A percentile compares a stretch with the other conserved stretches of the same genome.
These are phyloP conservation scores for Lentinula raphanica DNA, from an alignment of 768 basidiomycete genomes.

Conservation along the genomic window DNA sequence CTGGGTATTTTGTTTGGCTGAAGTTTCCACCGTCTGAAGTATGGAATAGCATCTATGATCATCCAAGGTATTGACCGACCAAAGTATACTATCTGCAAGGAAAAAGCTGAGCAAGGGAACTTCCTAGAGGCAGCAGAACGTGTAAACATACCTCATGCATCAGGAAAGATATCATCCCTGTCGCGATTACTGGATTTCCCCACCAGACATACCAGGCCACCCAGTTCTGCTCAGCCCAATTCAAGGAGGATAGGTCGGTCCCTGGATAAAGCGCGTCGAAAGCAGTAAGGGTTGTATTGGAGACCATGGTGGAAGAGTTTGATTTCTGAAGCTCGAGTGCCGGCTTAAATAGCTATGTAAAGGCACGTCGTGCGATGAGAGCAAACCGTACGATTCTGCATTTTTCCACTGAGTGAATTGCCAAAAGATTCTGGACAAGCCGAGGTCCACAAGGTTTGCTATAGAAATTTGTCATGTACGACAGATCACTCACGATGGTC, in stretches of 20 bases:
- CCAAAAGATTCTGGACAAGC: neutral
- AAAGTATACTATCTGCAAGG: constrained; percentile 86
- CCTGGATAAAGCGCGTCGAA: constrained; percentile 49
- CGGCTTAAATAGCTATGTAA: neutral
- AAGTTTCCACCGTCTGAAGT: constrained; percentile 91
- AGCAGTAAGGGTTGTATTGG: constrained; percentile 32
- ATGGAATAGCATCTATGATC: constrained; percentile 90
- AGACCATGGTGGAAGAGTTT: constrained; percentile 8
- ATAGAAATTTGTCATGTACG: neutral
- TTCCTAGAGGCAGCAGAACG: neutral
- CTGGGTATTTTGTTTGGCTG: constrained; percentile 85
- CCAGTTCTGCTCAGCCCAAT: constrained; percentile 78
- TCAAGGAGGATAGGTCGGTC: constrained; percentile 58
- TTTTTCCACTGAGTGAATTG: neutral
- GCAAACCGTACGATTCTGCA: neutral
- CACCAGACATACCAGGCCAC: constrained; percentile 83
- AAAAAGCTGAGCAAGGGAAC: constrained; percentile 5
- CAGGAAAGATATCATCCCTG: constrained; percentile 87
- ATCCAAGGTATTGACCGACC: constrained; percentile 94
- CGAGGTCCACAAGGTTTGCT: neutral
- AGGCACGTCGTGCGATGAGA: neutral
- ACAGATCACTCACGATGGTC: too few species aligned
- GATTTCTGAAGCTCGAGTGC: too few species aligned
- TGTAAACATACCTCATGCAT: constrained; percentile 80
- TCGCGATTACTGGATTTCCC: constrained; percentile 90